Evolutionary conservation across 192 early-diverging fungal genomes (phyloP).

Genomic region (Rhizophlyctis rosea): DNA sequence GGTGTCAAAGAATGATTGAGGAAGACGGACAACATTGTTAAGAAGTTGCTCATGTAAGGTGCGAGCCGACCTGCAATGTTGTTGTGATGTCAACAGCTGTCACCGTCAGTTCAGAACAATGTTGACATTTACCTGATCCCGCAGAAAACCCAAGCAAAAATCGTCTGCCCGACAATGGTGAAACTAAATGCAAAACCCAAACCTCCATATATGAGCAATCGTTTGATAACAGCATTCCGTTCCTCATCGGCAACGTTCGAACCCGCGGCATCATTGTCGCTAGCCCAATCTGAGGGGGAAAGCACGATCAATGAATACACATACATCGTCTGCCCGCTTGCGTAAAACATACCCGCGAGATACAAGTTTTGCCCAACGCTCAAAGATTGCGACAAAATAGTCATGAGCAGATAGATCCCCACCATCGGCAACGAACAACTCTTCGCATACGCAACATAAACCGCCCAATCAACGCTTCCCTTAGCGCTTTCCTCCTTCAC

Average conservation of each 20-base stretch:
- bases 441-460: conserved; percentile 78
- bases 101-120: neutral
- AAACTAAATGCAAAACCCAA: conserved; percentile 72
- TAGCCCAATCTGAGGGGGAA: conserved; percentile 47
- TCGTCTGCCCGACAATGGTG: conserved; percentile 61
- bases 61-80: conserved; percentile 64
- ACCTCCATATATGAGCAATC: conserved; percentile 76
- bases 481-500: conserved; percentile 77
- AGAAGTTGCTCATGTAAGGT: conserved; percentile 75
- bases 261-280: conserved; percentile 57
- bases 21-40: conserved; percentile 64
- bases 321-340: neutral
- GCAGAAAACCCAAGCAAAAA: conserved; percentile 76
- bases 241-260: conserved; percentile 3
- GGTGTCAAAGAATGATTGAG: conserved; percentile 76
- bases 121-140: conserved; percentile 52
- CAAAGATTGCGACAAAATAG: conserved; percentile 38
- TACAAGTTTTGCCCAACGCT: conserved; percentile 48
- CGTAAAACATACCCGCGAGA: conserved; percentile 23
- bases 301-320: neutral
- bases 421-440: conserved; percentile 67
- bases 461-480: conserved; percentile 76
- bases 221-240: conserved; percentile 48
- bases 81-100: conserved; percentile 2
- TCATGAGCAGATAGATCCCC: conserved; percentile 53